Base-by-base conservation (phyloP, 768 basidiomycete species). In the Lactarius hengduanensis region DNA sequence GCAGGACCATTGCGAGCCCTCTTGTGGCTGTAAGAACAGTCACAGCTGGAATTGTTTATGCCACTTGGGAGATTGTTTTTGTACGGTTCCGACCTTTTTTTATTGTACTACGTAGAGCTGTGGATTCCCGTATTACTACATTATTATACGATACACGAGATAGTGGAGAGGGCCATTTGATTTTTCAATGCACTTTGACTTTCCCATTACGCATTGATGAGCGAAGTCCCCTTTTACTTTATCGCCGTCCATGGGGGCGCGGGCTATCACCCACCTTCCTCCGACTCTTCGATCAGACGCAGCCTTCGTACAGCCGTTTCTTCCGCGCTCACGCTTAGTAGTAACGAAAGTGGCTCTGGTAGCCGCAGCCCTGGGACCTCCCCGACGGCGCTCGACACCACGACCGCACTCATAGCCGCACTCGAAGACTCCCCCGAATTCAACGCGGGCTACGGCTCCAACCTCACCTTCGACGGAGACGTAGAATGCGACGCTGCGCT, bases 401-500 rank as follows among this genome's bases (percentile, higher is more conserved):
- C 43, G 28, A 59, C 62, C 6, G 41, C 22, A 7, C 15, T 26
- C 26, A 43, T 54, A 30, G 53, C 57, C 15, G 36, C 66, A 10
- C 58, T 61, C 55, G 47, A 69, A 36, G 34, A 59, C 22, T 32
- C 58, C 3, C 53, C 47, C 10, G 50, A 30, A 43, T 41, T 58
- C 20, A 61, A 43, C 41, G 60, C 67, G 88, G 90, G 91, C 1
- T 85, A 82, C 67, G 91, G 92, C 4, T 91, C 92, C 2, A 94
- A 93, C 74, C 77, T 94, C 56, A 92, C 90, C 0, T 69, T 87
- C 3, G 79, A 83, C n/a, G 91, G 92, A 16, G 78, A 77, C 2
- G 91, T 92, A 20, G 92, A 94, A 76, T 93, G 92, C 71, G 92
- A 94, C 71, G 91, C 92, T 9, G 82, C 89, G 15, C 78, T 93